Evolutionary conservation across 2,329 filamentous ascomycete species (phyloP).

Genomic region (Botrytis medusae): DNA sequence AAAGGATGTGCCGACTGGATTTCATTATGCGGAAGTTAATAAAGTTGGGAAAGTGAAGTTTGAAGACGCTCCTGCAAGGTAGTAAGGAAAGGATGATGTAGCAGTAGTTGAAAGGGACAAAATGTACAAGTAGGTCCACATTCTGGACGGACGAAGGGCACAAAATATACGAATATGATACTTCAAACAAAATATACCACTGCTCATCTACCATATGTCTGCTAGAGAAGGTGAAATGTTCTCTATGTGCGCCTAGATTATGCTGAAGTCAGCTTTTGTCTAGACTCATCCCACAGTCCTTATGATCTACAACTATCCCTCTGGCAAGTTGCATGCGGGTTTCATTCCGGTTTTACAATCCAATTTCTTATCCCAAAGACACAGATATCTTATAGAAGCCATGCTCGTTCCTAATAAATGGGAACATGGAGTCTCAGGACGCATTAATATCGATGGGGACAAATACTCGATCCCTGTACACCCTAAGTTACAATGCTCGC

Average conservation of each 20-base stretch:
- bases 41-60: conserved; percentile 67
- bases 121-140: conserved; percentile 7
- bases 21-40: conserved; percentile 57
- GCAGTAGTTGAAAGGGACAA: conserved; percentile 9
- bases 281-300: background rate
- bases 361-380: no score
- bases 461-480: background rate
- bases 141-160: conserved; percentile 4
- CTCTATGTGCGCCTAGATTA: background rate
- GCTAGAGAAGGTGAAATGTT: background rate
- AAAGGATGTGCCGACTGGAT: conserved; percentile 44
- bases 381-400: background rate
- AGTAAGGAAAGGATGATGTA: background rate
- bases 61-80: conserved; percentile 33
- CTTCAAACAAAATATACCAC: background rate
- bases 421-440: background rate
- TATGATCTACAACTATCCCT: background rate
- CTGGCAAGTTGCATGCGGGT: no score
- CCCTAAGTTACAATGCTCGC: background rate
- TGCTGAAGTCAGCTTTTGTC: conserved; percentile 11
- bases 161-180: conserved; percentile 7
- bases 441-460: background rate
- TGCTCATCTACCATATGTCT: background rate
- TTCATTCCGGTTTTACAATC: background rate
- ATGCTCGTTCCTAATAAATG: background rate